These are phyloP conservation scores for Filobasidium wieringae DNA, from an alignment of 768 basidiomycete genomes.

Conservation along the genomic window DNA sequence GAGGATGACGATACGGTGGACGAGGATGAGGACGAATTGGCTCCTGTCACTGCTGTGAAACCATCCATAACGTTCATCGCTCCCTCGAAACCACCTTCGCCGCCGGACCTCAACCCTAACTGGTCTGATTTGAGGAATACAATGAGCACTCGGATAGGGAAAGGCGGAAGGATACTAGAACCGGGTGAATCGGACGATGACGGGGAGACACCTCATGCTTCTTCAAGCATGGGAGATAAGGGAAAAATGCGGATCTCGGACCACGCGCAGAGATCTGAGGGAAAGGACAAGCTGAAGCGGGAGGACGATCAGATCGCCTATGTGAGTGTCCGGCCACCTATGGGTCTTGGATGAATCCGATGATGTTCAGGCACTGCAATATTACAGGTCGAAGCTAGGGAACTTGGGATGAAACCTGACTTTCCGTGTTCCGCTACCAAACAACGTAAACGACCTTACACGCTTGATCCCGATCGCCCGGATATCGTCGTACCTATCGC, in stretches of 20 bases:
- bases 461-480: conserved; percentile 16
- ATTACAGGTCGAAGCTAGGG: conserved; percentile 1
- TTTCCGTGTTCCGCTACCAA: conserved; percentile 1
- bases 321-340: neutral
- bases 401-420: conserved; percentile 10
- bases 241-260: neutral
- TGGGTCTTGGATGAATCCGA: no score
- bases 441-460: conserved; percentile 7
- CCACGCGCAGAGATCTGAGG: neutral
- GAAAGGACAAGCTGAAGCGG: neutral
- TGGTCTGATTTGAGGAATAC: neutral
- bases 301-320: neutral
- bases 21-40: neutral
- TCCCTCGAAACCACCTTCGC: neutral
- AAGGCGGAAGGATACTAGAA: neutral
- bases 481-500: conserved; percentile 33
- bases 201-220: neutral
- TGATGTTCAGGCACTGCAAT: no score
- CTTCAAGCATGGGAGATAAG: neutral
- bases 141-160: neutral
- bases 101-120: neutral
- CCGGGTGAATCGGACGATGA: conserved; percentile 7
- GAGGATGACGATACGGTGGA: neutral
- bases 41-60: neutral
- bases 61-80: neutral